Evolutionary conservation across 78 protist genomes (phyloP).

Genomic region (Diacronema lutheri): DNA sequence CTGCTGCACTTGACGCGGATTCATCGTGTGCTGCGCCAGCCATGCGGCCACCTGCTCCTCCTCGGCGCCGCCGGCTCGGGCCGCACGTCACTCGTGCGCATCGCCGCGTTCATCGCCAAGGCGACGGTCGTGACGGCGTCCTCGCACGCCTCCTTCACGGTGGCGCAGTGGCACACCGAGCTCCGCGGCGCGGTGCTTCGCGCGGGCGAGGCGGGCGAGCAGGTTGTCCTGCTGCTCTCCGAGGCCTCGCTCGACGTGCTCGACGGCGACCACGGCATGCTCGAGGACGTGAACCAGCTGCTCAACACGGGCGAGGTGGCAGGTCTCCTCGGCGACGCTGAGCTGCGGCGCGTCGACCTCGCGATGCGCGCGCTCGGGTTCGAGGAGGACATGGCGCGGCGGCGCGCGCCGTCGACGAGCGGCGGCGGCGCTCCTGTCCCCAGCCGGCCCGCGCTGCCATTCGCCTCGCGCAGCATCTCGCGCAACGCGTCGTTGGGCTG

Average conservation of each 20-base stretch:
- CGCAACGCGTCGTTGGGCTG: neutral
- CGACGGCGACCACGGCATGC: conserved; percentile 95
- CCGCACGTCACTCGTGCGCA: conserved; percentile 82
- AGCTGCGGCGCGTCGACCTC: conserved; percentile 47
- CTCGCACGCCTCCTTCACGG: conserved; percentile 66
- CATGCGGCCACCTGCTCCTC: conserved; percentile 89
- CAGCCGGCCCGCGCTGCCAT: too few relatives aligned
- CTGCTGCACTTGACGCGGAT: conserved; percentile 88
- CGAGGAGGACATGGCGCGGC: too few relatives aligned
- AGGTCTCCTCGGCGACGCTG: conserved; percentile 97
- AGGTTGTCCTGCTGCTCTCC: conserved; percentile 35
- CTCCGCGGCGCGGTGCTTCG: conserved; percentile 82
- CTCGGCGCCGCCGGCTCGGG: conserved; percentile 92
- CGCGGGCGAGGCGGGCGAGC: conserved; percentile 90
- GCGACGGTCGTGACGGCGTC: conserved; percentile 67
- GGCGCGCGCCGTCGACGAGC: too few relatives aligned
- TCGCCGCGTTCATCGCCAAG: conserved; percentile 90
- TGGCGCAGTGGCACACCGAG: conserved; percentile 92
- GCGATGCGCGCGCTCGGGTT: conserved; percentile 51
- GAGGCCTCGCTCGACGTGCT: conserved; percentile 31
- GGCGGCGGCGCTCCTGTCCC: too few relatives aligned
- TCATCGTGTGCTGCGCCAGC: conserved; percentile 91
- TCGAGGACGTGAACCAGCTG: conserved; percentile 96
- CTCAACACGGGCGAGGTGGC: conserved; percentile 90
- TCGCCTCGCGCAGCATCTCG: neutral